Conservation (phyloP, 257 asterid genomes). For the Parsonsia alboflavescens region DNA sequence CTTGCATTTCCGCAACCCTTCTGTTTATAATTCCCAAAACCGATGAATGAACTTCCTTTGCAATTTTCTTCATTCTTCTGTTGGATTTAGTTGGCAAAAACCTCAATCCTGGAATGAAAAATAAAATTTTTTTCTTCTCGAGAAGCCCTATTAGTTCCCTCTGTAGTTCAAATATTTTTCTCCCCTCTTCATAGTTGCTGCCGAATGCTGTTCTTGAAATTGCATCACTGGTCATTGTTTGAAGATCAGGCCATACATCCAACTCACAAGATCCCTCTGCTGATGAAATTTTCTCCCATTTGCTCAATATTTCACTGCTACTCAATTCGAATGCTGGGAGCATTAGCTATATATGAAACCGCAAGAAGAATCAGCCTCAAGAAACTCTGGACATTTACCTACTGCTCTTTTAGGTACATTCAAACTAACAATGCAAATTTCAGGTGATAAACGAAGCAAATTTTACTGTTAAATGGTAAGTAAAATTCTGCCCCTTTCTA, state of each 20-base stretch:
- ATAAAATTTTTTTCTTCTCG: background rate
- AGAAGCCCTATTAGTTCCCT: conserved; percentile 15
- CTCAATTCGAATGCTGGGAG: conserved; percentile 18
- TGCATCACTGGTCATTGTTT: conserved; percentile 23
- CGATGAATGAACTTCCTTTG: conserved; percentile 7
- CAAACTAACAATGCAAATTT: no score
- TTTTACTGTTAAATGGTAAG: background rate
- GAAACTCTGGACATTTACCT: no score
- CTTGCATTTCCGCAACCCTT: conserved; percentile 15
- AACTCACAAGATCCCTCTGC: conserved; percentile 14
- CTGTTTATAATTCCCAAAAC: conserved; percentile 15
- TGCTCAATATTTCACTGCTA: conserved; percentile 19
- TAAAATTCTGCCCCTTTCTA: no score
- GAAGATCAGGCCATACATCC: conserved; percentile 26
- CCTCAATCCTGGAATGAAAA: conserved; percentile 15
- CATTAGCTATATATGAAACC: conserved; percentile 18
- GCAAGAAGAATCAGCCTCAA: background rate
- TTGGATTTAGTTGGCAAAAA: conserved; percentile 20
- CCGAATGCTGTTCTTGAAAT: conserved; percentile 32
- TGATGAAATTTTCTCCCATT: conserved; percentile 18
- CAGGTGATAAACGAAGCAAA: no score
- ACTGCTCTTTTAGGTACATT: no score
- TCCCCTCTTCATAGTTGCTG: conserved; percentile 23
- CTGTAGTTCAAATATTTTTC: conserved; percentile 21
- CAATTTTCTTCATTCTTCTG: conserved; percentile 16